Base-by-base conservation (phyloP, 139 green algal species). In the Chlorella sp. region DNA sequence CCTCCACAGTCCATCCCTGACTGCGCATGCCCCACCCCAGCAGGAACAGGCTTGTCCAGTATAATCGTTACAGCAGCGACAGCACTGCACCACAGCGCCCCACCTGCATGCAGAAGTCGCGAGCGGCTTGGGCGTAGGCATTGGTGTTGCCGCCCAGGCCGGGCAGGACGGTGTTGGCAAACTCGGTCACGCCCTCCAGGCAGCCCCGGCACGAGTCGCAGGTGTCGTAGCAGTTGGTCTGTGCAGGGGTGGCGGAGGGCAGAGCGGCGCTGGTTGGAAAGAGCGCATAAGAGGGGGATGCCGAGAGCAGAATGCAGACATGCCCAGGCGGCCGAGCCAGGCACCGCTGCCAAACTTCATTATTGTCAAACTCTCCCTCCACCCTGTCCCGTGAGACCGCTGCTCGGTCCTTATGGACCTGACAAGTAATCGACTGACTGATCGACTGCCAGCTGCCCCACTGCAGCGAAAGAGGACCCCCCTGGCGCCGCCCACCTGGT, bases 51-150 rank as follows among this genome's bases (percentile, higher is more conserved):
- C n/a, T n/a, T n/a, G n/a, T n/a, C n/a, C 75, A 81, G 11, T 16
- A 9, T 12, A 53, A 18, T 12, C 16, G 75, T 1, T 4, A 81
- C 34, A 36, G 75, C 34, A 36, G 75, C 34, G 7, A 42, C 3
- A 40, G 32, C n/a, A 19, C 73, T 42, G 14, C 36, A 32, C 24
- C 36, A 24, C 39, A 53, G 21, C 7, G 24, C 34, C 77, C 37
- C 39, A 83, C 77, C 77, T 83, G 37, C 21, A 34, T n/a, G 39
- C 77, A 83, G 77, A 61, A 83, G 39, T 83, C 77, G 39, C 39
- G 24, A 14, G 15, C 39, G 37, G 77, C 77, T 3, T 42, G 30
- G 1, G 81, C 81, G 18, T 60, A n/a, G 30, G n/a, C 19, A n/a
- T 34, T n/a, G 53, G 60, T 69, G 48, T 71, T 48, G 48, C 57